Evolutionary conservation across 768 basidiomycete species (phyloP), one percentile per base, ranked within the genome.

Genomic region (Boletus patriciae): DNA sequence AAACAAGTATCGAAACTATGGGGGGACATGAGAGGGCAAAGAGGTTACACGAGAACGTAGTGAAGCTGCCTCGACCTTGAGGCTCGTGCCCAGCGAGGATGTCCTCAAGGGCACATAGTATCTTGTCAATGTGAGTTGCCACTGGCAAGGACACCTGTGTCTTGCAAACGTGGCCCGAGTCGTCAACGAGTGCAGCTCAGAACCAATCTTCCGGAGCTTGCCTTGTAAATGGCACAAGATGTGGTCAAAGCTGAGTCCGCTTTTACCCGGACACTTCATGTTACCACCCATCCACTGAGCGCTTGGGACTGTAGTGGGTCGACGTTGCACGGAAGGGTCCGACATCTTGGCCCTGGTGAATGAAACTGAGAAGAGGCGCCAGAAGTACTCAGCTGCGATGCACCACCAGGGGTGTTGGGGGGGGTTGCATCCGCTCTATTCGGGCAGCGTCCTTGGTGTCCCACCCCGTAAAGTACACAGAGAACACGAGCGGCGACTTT

Each of bases 401-500:
- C 63, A 9, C 68, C 66, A 6, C 66, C 63, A 16, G 72, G 47
- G 48, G 72, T 46, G 23, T 55, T 11, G 66, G 62, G 0, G 73
- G 71, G 58, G 77, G 76, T 65, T 85, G 85, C 61, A 84, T 82
- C 50, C 86, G 86, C 63, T 90, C 88, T 34, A 82, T 81, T 38
- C 86, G 85, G 2, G 84, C 83, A 36, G 88, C 88, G 45, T 84
- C 80, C 58, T 83, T 85, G 2, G 84, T 88, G 66, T 99, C 97
- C 57, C 92, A 90, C 41, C 93, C 87, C 0, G 80, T 83, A 62
- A 96, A 87, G n/a, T 6, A 98, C 84, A 64, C 95, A 94, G 51
- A 92, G 82, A 36, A 94, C 94, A 29, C 92, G 90, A 5, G 96
- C 94, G 11, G 97, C 94, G 51, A 98, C 97, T 73, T 99, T 98